Conservation (phyloP, 371 early-diverging fungal genomes). For the Neoconidiobolus thromboides region DNA sequence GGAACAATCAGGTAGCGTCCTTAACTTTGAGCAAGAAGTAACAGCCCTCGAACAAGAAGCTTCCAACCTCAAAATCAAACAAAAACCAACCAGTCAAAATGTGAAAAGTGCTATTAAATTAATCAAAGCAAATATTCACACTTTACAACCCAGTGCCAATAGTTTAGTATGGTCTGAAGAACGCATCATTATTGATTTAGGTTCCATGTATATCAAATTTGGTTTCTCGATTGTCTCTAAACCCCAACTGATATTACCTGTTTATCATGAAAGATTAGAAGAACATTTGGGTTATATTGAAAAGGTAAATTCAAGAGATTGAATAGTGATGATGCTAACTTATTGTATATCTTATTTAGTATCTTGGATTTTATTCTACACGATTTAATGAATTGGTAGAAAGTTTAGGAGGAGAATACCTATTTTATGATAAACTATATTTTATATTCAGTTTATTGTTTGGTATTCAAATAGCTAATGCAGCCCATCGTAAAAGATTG, state of each 20-base stretch:
- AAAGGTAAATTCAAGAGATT: not conserved
- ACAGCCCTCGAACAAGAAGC: too few species aligned
- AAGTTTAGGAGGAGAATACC: not conserved
- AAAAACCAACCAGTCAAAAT: not conserved
- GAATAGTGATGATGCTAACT: not conserved
- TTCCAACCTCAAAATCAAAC: not conserved
- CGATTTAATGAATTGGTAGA: not conserved
- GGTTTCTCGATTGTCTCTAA: not conserved
- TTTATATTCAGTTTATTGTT: not conserved
- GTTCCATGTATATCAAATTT: slow-evolving; percentile 4
- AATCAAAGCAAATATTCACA: slow-evolving; percentile 2
- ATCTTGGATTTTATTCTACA: not conserved
- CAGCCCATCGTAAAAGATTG: not conserved
- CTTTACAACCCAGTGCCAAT: not conserved
- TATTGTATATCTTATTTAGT: not conserved
- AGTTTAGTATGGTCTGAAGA: not conserved
- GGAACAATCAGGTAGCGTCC: too few species aligned
- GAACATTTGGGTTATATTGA: not conserved
- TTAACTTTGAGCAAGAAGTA: too few species aligned
- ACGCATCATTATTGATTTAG: not conserved
- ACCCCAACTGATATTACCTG: not conserved
- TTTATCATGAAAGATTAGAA: not conserved
- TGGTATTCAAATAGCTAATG: not conserved
- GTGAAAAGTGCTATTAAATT: not conserved
- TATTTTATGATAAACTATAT: not conserved